Evolutionary conservation across 2,329 filamentous ascomycete species (phyloP).

Genomic region (Beauveria rudraprayagi): DNA sequence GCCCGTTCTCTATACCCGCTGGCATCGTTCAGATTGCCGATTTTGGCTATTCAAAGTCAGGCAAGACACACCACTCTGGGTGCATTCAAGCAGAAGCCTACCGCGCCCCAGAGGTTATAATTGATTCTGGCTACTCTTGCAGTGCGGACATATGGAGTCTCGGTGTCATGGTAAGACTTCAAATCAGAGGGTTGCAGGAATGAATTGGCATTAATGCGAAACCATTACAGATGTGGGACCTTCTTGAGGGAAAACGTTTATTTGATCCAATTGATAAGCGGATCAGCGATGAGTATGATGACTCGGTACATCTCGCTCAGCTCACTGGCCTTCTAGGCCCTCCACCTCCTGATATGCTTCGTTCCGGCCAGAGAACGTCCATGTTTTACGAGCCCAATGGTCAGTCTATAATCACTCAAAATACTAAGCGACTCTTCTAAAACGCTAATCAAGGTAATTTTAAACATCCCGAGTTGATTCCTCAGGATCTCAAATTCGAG

Average conservation of each 20-base stretch:
- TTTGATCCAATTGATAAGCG: not conserved
- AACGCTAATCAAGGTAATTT: not conserved
- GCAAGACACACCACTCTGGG: slow-evolving; percentile 1
- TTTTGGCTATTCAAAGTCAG: slow-evolving; percentile 15
- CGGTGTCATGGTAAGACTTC: slow-evolving; percentile 16
- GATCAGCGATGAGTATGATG: not conserved
- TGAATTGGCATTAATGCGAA: not conserved
- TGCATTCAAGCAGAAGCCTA: slow-evolving; percentile 15
- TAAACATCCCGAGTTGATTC: not conserved
- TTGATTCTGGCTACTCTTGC: slow-evolving; percentile 16
- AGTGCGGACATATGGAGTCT: slow-evolving; percentile 19
- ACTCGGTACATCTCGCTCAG: not conserved
- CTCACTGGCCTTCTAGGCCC: not conserved
- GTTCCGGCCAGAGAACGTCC: not conserved
- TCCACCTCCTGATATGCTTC: not conserved
- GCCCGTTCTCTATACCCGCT: slow-evolving; percentile 12
- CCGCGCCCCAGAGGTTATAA: slow-evolving; percentile 17
- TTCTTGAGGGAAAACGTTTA: not conserved
- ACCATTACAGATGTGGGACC: not conserved
- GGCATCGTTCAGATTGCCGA: slow-evolving; percentile 16
- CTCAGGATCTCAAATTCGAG: not conserved
- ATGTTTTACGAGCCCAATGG: not conserved
- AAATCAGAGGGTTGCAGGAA: not conserved
- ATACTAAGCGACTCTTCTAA: not conserved
- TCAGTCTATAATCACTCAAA: not conserved